Base-by-base conservation (phyloP, 2,329 filamentous ascomycete species). In the Decorospora gaudefroyi region DNA sequence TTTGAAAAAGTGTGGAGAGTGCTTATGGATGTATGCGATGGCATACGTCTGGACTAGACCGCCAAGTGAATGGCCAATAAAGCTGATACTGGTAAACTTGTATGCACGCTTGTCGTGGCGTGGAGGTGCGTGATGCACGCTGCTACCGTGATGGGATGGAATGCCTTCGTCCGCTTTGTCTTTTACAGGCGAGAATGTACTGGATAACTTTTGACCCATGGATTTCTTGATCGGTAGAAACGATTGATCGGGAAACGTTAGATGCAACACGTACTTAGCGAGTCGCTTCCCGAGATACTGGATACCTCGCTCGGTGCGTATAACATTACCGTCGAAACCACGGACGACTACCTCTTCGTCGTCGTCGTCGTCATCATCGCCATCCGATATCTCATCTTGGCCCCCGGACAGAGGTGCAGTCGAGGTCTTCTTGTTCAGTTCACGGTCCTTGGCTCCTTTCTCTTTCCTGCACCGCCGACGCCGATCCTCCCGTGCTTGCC, bases 221-320 rank as follows among this genome's bases (percentile, higher is more conserved):
- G 76, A 72, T 49, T 75, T 79, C 61, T 82, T 83, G 29, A 78
- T 66, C 0, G 92, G 91, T 1, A 91, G 76, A 61, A 86, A 95
- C 4, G 92, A 90, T 61, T 97, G 91, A 63, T 96, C 90, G 0
- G 93, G 93, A 65, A 95, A 96, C 19, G 92, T 96, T 74, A 96
- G 85, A 38, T 86, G 81, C 29, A 99, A 77, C 19, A 97, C 83
- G 67, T 92, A 95, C 74, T 91, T 91, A 13, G 93, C 93, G 17
- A 99, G 80, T 36, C 93, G 83, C 69, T 97, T 97, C 13, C 93
- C 93, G 4, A 99, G 81, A 69, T 96, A 99, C 69, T 97, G 96
- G 63, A 99, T 97, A 11, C 93, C 93, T 53, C 86, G 85, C 72
- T 99, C 93, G 2, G 93, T 99, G 44, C 87, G 86, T 22, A 89